Evolutionary conservation across 1,284 basidiomycete genomes (phyloP).

Genomic region (Trametes pubescens): DNA sequence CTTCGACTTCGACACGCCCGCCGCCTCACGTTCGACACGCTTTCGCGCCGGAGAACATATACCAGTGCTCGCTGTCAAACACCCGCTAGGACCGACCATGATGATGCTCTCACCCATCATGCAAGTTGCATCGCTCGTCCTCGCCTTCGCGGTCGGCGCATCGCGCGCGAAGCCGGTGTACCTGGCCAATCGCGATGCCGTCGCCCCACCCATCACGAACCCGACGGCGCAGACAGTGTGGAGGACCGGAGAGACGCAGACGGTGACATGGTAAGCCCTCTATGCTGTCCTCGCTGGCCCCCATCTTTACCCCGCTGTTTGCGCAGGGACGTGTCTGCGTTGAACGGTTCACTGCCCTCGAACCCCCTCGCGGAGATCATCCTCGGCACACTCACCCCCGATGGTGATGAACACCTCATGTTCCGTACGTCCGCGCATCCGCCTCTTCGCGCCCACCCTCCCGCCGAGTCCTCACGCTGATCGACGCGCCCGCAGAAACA

Average conservation of each 20-base stretch:
- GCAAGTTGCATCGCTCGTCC: constrained; percentile 11
- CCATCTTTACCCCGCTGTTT: background rate
- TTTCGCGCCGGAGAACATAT: constrained; percentile 11
- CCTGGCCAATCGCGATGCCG: constrained; percentile 24
- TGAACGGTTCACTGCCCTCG: constrained; percentile 34
- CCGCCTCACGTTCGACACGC: constrained; percentile 8
- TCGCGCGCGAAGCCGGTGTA: constrained; percentile 17
- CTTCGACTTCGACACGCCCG: constrained; percentile 8
- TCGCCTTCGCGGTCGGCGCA: constrained; percentile 11
- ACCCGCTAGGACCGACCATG: constrained; percentile 1
- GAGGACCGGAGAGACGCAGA: constrained; percentile 28
- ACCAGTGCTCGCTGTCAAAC: background rate
- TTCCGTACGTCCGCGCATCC: constrained; percentile 36
- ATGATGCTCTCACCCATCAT: constrained; percentile 13
- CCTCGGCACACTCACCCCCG: constrained; percentile 44
- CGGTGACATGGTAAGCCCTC: constrained; percentile 28
- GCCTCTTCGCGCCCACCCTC: background rate
- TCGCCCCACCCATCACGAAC: constrained; percentile 29
- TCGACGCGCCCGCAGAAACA: constrained; percentile 29
- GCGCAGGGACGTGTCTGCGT: constrained; percentile 16
- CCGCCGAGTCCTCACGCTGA: background rate
- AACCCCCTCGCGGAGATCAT: constrained; percentile 46
- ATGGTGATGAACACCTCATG: constrained; percentile 47
- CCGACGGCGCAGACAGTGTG: constrained; percentile 30
- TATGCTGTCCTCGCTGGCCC: background rate